These are phyloP conservation scores for Emmonsiellopsis sp. DNA, from an alignment of 2,329 filamentous ascomycete genomes.

Conservation along the genomic window DNA sequence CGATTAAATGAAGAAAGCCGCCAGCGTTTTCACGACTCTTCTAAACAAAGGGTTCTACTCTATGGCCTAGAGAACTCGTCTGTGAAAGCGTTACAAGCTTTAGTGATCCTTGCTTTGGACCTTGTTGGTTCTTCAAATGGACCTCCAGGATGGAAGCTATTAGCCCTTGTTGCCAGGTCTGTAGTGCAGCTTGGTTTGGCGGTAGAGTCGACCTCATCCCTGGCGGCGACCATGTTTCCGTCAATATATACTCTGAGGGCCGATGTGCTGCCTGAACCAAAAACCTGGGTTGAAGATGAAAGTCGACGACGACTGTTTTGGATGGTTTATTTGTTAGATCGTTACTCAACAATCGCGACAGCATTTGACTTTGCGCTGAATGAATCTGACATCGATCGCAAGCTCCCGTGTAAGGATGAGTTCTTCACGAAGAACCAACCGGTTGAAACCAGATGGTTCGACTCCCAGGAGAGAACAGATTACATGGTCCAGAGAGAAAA, in stretches of 20 bases:
- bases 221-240: constrained; percentile 66
- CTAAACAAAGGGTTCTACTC: constrained; percentile 76
- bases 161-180: constrained; percentile 78
- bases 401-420: constrained; percentile 78
- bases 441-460: constrained; percentile 78
- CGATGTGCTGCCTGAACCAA: constrained; percentile 73
- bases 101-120: constrained; percentile 79
- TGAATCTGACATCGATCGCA: constrained; percentile 82
- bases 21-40: constrained; percentile 66
- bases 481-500: constrained; percentile 67
- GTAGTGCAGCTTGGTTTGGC: constrained; percentile 81
- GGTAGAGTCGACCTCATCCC: constrained; percentile 70
- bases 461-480: constrained; percentile 46
- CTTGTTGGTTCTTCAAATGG: constrained; percentile 81
- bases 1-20: constrained; percentile 65
- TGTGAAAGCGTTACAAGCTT: constrained; percentile 75
- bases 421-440: constrained; percentile 74
- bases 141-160: constrained; percentile 83
- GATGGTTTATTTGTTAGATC: constrained; percentile 86
- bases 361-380: constrained; percentile 87
- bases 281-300: constrained; percentile 84
- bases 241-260: constrained; percentile 86
- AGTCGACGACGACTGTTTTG: constrained; percentile 77
- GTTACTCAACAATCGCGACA: constrained; percentile 83
- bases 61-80: constrained; percentile 87